These are phyloP conservation scores for Diaporthe citri DNA, from an alignment of 2,329 filamentous ascomycete genomes.

Conservation along the genomic window DNA sequence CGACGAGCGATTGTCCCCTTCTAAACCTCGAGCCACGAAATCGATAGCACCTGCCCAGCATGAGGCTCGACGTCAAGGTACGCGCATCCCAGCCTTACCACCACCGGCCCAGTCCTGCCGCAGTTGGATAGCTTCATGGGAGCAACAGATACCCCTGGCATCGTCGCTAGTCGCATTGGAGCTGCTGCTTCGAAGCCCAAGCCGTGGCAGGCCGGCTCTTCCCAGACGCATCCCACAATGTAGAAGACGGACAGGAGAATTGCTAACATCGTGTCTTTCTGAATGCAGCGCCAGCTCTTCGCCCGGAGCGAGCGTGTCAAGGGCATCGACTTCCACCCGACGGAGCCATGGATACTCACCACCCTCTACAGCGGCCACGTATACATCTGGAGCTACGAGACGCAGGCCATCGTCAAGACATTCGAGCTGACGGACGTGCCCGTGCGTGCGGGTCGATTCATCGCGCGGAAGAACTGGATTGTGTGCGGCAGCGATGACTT, in stretches of 20 bases:
- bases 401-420: conserved; percentile 96
- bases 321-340: conserved; percentile 96
- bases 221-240: background rate
- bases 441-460: conserved; percentile 94
- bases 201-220: background rate
- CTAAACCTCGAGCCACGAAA: background rate
- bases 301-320: conserved; percentile 96
- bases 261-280: conserved; percentile 51
- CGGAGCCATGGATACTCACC: conserved; percentile 64
- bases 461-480: conserved; percentile 99
- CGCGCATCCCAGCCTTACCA: background rate
- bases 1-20: conserved; percentile 21
- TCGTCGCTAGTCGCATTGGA: background rate
- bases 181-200: background rate
- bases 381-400: conserved; percentile 99
- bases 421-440: conserved; percentile 99
- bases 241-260: background rate
- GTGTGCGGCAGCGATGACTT: conserved; percentile 96
- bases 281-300: conserved; percentile 80
- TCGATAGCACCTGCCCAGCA: conserved; percentile 41
- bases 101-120: background rate
- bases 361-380: conserved; percentile 78
- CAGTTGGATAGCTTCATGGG: background rate
- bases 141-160: background rate
- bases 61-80: conserved; percentile 47